Evolutionary conservation across 2,329 filamentous ascomycete species (phyloP), one percentile per base, ranked within the genome.

Genomic region (Penicillium hordei): DNA sequence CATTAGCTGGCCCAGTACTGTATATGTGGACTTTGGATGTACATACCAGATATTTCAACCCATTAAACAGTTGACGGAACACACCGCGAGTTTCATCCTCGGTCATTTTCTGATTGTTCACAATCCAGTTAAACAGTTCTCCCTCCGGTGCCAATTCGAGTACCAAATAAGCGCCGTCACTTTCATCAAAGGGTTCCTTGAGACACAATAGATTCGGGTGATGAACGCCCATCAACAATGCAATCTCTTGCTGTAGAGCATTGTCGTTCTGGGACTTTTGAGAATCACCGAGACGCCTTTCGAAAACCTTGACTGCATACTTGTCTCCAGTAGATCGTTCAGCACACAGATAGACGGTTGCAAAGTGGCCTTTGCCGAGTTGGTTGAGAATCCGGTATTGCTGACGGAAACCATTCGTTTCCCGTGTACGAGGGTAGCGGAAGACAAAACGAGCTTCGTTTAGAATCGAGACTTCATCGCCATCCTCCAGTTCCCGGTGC

Each of bases 271-370:
- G 93, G 19, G 90, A 89, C 62, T 85, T 86, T 64, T 97, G 92
- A 40, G 93, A 91, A 58, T 88, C 83, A n/a, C 89, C 90, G 2
- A 87, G 82, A 5, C 89, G 87, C 76, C 91, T 94, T 67, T 91
- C 92, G 71, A 99, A 97, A 58, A 94, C 88, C 79, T 99, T 99
- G 70, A 96, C 94, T 4, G 94, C 94, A 73, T 87, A 97, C 55
- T 89, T 86, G 66, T 87, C 83, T 8, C 94, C 95, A 0, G 87
- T 89, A 19, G 85, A 83, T 70, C 93, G 93, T 74, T 99, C 93
- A 1, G 94, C 85, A 68, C 93, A 96, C 2, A 96, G 80, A 71
- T 94, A 96, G 23, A 97, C 93, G 21, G 93, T 91, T 36, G 93
- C 94, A 72, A 97, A 97, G 71, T 97, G 93, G 4, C 93, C 93